Conservation (phyloP, 768 basidiomycete genomes). For the Amanita pallidorosea region DNA sequence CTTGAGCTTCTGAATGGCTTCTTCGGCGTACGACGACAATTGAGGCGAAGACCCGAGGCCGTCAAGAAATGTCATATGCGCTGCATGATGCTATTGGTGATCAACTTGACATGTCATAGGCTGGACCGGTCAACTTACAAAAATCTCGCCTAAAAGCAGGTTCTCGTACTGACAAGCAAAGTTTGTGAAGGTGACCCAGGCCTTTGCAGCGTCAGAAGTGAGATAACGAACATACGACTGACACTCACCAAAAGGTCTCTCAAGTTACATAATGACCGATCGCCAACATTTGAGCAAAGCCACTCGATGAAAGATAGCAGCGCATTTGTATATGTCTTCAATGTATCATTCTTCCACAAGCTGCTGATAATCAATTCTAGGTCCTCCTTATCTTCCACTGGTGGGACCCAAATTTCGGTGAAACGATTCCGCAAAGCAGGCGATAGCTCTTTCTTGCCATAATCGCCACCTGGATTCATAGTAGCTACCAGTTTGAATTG, state of each 20-base stretch:
- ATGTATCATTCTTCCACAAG: constrained; percentile 49
- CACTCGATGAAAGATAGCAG: constrained; percentile 77
- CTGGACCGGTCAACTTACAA: constrained; percentile 35
- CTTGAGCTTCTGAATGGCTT: constrained; percentile 52
- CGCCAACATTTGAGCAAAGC: constrained; percentile 53
- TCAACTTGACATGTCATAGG: constrained; percentile 1
- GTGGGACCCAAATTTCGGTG: constrained; percentile 98
- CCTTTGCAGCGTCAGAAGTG: constrained; percentile 31
- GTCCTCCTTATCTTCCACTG: constrained; percentile 63
- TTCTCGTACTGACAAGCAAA: constrained; percentile 26
- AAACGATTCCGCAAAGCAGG: constrained; percentile 95
- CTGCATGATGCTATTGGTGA: constrained; percentile 75
- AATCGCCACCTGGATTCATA: constrained; percentile 99
- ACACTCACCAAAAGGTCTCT: constrained; percentile 77
- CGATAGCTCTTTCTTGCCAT: constrained; percentile 97
- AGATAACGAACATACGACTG: constrained; percentile 2
- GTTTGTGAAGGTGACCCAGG: constrained; percentile 90
- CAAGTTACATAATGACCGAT: constrained; percentile 59
- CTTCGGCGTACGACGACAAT: constrained; percentile 48
- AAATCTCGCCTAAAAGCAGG: constrained; percentile 42
- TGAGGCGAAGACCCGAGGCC: constrained; percentile 76
- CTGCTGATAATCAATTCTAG: constrained; percentile 65
- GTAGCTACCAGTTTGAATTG: constrained; percentile 89
- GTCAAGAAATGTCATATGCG: constrained; percentile 87
- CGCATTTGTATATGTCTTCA: constrained; percentile 44